Evolutionary conservation across 2,329 filamentous ascomycete species (phyloP).

Genomic region (Phaeoacremonium minimum): DNA sequence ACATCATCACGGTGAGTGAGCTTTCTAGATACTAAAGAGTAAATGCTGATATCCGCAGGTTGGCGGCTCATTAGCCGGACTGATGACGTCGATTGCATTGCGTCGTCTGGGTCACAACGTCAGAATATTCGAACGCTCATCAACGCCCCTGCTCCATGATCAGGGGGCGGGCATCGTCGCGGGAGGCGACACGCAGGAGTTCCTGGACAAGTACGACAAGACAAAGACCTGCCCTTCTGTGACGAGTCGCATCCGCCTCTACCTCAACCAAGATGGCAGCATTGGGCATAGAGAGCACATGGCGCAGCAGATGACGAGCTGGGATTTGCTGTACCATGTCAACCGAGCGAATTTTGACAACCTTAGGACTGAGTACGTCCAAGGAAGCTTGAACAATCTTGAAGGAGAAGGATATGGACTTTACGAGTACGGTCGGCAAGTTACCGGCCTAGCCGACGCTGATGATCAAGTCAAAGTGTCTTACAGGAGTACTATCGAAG

Average conservation of each 20-base stretch:
- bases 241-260: slow-evolving; percentile 22
- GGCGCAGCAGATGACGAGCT: slow-evolving; percentile 40
- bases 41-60: too few species aligned
- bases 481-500: slow-evolving; percentile 24
- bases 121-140: slow-evolving; percentile 38
- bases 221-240: slow-evolving; percentile 25
- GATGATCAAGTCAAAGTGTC: slow-evolving; percentile 20
- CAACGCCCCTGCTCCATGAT: slow-evolving; percentile 35
- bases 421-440: slow-evolving; percentile 26
- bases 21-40: too few species aligned
- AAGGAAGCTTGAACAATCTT: slow-evolving; percentile 17
- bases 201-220: slow-evolving; percentile 34
- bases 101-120: slow-evolving; percentile 34
- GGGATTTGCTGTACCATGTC: slow-evolving; percentile 39
- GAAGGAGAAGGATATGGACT: slow-evolving; percentile 20
- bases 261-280: slow-evolving; percentile 24
- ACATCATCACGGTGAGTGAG: too few species aligned
- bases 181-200: slow-evolving; percentile 33
- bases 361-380: slow-evolving; percentile 21
- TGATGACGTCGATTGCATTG: slow-evolving; percentile 31
- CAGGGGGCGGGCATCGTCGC: slow-evolving; percentile 44
- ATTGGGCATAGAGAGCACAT: slow-evolving; percentile 25
- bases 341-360: slow-evolving; percentile 40
- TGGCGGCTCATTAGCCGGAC: slow-evolving; percentile 35
- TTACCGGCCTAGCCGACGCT: slow-evolving; percentile 20